Percentiles rank a stretch among this genome's conserved stretches.
These are phyloP conservation scores for Ophidiomyces ophidiicola DNA, from an alignment of 2,329 filamentous ascomycete genomes.

Conservation along the genomic window DNA sequence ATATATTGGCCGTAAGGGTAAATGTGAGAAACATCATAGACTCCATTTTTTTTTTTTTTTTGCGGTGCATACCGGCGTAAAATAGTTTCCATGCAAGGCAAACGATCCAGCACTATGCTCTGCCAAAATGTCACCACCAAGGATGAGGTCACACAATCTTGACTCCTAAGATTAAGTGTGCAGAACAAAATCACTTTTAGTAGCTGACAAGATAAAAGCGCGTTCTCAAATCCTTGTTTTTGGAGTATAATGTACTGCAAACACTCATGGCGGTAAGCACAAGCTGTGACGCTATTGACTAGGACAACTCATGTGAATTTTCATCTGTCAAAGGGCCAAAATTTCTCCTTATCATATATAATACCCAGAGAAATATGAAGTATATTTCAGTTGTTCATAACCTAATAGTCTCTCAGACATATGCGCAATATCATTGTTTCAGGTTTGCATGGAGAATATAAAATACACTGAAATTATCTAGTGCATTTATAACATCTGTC, in stretches of 20 bases:
- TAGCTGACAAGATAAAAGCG: too few species aligned
- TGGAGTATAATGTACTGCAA: conserved; percentile 17
- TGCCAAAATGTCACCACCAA: too few species aligned
- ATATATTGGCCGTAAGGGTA: conserved; percentile 22
- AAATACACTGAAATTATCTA: conserved; percentile 22
- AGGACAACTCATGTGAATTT: conserved; percentile 18
- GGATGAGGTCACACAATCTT: too few species aligned
- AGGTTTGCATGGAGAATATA: conserved; percentile 19
- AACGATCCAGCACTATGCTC: conserved; percentile 19
- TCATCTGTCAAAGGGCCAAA: conserved; percentile 17
- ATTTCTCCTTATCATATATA: conserved; percentile 19
- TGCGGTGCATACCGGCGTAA: conserved; percentile 20
- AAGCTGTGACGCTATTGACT: too few species aligned
- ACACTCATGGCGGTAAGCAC: too few species aligned
- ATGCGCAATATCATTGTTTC: conserved; percentile 17
- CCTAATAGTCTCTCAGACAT: conserved; percentile 19
- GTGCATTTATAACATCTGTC: neutral
- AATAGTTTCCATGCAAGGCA: conserved; percentile 21
- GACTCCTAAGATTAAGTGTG: too few species aligned
- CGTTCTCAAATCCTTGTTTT: conserved; percentile 14
- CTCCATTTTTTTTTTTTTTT: conserved; percentile 18
- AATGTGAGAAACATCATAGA: conserved; percentile 24
- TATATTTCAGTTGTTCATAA: conserved; percentile 1
- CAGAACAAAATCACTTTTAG: too few species aligned
- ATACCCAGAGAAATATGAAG: conserved; percentile 12